Base-by-base conservation (phyloP, 2,329 filamentous ascomycete species). In the Diaporthe sp. region DNA sequence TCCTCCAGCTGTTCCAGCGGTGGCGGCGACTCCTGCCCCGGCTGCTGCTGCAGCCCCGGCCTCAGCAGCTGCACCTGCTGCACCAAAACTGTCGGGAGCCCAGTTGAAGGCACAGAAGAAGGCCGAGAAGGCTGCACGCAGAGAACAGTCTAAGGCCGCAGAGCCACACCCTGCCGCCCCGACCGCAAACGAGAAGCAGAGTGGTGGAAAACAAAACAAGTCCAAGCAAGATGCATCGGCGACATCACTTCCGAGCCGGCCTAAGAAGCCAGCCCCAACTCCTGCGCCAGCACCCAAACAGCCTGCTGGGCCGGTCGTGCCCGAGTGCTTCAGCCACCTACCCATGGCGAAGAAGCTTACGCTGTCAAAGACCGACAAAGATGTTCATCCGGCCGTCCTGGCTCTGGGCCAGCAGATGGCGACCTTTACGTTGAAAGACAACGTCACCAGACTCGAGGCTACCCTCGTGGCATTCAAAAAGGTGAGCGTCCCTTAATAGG, bases 401-500 rank as follows among this genome's bases (percentile, higher is more conserved):
- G 92, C 94, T 1, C 87, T 98, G 61, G 97, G 96, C 12, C 90
- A 98, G 82, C 95, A 98, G 84, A 95, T 98, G 89, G 94, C 93
- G 79, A 92, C 92, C 75, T 98, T 98, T 84, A 90, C 92, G 50
- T 92, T 99, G 75, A 95, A 94, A 80, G 97, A 97, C 78, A 97
- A 95, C 81, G 97, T 94, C 82, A 94, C 95, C 58, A 90, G 97
- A 77, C 92, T 97, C 79, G 93, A 98, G 77, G 94, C 95, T 42
- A 98, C 95, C 79, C 86, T 99, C 60, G 85, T 97, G 77, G 95
- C 95, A 2, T 97, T 99, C 82, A 97, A 97, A 83, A 92, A 93
- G 86, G 95, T 95, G 83, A 25, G 79, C 57, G 22, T 28, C n/a
- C n/a, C n/a, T 13, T 60, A 42, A 69, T 40, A 17, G 3, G n/a